Percentiles rank a stretch among this genome's conserved stretches.
Evolutionary conservation across 129 eudicot species (phyloP).

Genomic region (Calendula officinalis): DNA sequence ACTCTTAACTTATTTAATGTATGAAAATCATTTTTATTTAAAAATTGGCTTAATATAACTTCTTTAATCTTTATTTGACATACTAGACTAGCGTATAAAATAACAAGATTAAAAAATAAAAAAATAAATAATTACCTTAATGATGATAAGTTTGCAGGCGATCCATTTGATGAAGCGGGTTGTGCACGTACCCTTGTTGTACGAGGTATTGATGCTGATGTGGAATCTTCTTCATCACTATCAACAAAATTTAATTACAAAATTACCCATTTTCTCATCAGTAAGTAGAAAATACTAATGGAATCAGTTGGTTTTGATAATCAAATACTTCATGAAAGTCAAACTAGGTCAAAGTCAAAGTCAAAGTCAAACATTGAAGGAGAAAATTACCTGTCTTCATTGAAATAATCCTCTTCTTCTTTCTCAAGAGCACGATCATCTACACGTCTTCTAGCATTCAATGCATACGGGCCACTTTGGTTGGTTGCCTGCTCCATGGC

Average conservation of each 20-base stretch:
- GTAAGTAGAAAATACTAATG: no score
- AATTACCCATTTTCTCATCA: background rate
- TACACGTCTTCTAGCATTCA: slow-evolving; percentile 62
- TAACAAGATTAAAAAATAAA: background rate
- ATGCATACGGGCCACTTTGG: slow-evolving; percentile 30
- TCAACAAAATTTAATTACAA: background rate
- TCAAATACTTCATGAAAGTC: background rate
- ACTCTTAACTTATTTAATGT: no score
- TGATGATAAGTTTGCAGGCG: slow-evolving; percentile 44
- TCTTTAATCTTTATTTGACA: no score
- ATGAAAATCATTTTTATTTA: no score
- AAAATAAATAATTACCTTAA: slow-evolving; percentile 44
- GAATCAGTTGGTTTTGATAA: background rate
- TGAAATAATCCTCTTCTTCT: slow-evolving; percentile 97
- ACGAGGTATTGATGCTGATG: slow-evolving; percentile 53
- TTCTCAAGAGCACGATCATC: slow-evolving; percentile 93
- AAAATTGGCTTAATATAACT: no score
- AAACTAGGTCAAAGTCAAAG: background rate
- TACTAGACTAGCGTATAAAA: no score
- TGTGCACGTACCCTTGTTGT: slow-evolving; percentile 44
- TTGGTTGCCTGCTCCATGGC: slow-evolving; percentile 64
- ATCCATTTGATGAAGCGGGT: slow-evolving; percentile 57
- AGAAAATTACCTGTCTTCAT: slow-evolving; percentile 68
- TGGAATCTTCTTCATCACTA: slow-evolving; percentile 97
- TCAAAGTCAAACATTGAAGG: background rate